Evolutionary conservation across 768 basidiomycete species (phyloP).

Genomic region (Wakefieldia striispora): DNA sequence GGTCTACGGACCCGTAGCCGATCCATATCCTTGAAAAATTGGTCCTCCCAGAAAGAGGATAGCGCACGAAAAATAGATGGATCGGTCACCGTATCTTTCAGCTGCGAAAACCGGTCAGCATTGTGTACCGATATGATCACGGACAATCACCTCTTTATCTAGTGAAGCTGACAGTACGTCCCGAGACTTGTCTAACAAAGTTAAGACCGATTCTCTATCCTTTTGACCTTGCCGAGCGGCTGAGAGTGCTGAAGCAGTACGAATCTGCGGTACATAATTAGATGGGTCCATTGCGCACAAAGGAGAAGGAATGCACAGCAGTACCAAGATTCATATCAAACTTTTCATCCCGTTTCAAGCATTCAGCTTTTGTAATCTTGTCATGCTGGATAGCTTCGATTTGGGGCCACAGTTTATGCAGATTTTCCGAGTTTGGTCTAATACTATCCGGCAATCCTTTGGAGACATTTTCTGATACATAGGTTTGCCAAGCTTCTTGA

Average conservation of each 20-base stretch:
- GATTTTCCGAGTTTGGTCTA: constrained; percentile 45
- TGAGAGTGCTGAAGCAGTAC: constrained; percentile 52
- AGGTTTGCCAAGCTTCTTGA: constrained; percentile 61
- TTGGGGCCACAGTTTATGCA: constrained; percentile 55
- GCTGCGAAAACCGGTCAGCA: constrained; percentile 40
- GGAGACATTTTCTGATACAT: constrained; percentile 59
- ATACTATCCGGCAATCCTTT: constrained; percentile 58
- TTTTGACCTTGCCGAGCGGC: constrained; percentile 46
- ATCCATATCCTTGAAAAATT: constrained; percentile 91
- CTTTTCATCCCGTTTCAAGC: constrained; percentile 82
- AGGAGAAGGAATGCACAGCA: constrained; percentile 52
- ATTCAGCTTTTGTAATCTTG: constrained; percentile 64
- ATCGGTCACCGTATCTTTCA: constrained; percentile 78
- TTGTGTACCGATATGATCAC: neutral
- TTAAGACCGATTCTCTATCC: constrained; percentile 44
- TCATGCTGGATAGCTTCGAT: constrained; percentile 50
- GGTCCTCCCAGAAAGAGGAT: constrained; percentile 83
- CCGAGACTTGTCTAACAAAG: constrained; percentile 68
- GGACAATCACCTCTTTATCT: constrained; percentile 63
- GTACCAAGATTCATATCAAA: constrained; percentile 85
- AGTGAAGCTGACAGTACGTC: constrained; percentile 74
- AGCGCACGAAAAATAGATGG: constrained; percentile 80
- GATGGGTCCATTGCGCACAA: constrained; percentile 4
- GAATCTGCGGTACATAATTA: constrained; percentile 37
- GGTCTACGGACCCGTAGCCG: constrained; percentile 85